Percentiles rank a stretch among this genome's conserved stretches.
Evolutionary conservation across 1,139 yeast genomes (phyloP).

Genomic region (Geotrichum restrictum): DNA sequence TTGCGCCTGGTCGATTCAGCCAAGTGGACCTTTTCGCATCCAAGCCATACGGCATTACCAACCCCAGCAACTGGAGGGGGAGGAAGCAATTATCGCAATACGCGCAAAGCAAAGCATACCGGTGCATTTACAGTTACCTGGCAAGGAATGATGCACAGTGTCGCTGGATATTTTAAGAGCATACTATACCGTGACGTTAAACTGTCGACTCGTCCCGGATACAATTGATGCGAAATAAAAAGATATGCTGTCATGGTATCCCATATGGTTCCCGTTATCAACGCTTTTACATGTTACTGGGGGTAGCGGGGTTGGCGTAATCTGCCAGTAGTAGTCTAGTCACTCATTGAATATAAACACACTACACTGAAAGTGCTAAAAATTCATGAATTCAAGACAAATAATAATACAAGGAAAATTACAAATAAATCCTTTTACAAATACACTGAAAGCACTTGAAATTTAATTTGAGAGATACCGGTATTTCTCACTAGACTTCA

Average conservation of each 20-base stretch:
- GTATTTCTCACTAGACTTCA: too few species aligned
- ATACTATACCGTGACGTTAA: constrained; percentile 55
- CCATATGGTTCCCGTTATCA: constrained; percentile 66
- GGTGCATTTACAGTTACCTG: constrained; percentile 51
- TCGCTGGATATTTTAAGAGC: constrained; percentile 73
- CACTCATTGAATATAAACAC: too few species aligned
- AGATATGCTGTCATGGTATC: constrained; percentile 64
- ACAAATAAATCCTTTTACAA: too few species aligned
- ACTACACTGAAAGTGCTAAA: too few species aligned
- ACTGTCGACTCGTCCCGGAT: constrained; percentile 59
- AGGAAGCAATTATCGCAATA: constrained; percentile 32
- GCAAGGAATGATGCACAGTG: constrained; percentile 60
- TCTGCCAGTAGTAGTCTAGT: too few species aligned
- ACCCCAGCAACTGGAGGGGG: constrained; percentile 39
- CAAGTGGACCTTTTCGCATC: constrained; percentile 19
- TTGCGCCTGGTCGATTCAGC: constrained; percentile 21
- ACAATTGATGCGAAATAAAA: constrained; percentile 46
- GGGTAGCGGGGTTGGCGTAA: constrained; percentile 50
- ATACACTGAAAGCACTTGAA: too few species aligned
- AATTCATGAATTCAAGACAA: too few species aligned
- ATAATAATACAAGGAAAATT: too few species aligned
- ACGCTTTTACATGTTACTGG: constrained; percentile 51
- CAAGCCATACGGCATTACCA: constrained; percentile 16
- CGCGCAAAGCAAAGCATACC: constrained; percentile 40
- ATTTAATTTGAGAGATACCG: too few species aligned